Percentiles rank a stretch among this genome's conserved stretches.
Conservation (phyloP, 257 asterid species). For the Solanum acaule region DNA sequence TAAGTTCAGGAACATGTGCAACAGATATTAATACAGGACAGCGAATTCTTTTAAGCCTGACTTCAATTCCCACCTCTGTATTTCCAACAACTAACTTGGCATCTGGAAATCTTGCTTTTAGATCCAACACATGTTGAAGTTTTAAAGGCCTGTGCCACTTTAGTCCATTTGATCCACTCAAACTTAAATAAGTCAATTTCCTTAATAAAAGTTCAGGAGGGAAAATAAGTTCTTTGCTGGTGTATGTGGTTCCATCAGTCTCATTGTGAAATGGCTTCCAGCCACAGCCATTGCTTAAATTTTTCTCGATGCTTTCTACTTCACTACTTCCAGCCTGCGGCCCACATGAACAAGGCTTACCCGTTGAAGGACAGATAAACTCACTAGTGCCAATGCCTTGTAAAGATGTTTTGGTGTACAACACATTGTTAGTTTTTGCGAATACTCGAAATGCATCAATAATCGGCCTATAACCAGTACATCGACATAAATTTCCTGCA, state of each 20-base stretch:
- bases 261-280: slow-evolving; percentile 53
- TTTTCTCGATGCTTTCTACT: slow-evolving; percentile 9
- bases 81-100: slow-evolving; percentile 79
- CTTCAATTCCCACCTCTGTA: slow-evolving; percentile 88
- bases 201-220: slow-evolving; percentile 81
- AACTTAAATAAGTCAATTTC: slow-evolving; percentile 37
- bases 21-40: slow-evolving; percentile 73
- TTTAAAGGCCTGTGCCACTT: slow-evolving; percentile 79
- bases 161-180: slow-evolving; percentile 66
- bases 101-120: slow-evolving; percentile 52
- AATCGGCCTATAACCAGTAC: slow-evolving; percentile 97
- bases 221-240: slow-evolving; percentile 80
- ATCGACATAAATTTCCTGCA: slow-evolving; percentile 94
- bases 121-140: slow-evolving; percentile 56
- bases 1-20: slow-evolving; percentile 70
- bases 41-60: slow-evolving; percentile 59
- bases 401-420: slow-evolving; percentile 47
- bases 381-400: slow-evolving; percentile 28
- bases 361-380: slow-evolving; percentile 88
- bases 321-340: slow-evolving; percentile 17
- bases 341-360: slow-evolving; percentile 90
- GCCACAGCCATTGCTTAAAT: slow-evolving; percentile 8
- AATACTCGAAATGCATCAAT: slow-evolving; percentile 84
- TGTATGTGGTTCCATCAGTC: slow-evolving; percentile 62
- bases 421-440: slow-evolving; percentile 61